Base-by-base conservation (phyloP, 2,329 filamentous ascomycete genomes). In the Fusarium coicis region DNA sequence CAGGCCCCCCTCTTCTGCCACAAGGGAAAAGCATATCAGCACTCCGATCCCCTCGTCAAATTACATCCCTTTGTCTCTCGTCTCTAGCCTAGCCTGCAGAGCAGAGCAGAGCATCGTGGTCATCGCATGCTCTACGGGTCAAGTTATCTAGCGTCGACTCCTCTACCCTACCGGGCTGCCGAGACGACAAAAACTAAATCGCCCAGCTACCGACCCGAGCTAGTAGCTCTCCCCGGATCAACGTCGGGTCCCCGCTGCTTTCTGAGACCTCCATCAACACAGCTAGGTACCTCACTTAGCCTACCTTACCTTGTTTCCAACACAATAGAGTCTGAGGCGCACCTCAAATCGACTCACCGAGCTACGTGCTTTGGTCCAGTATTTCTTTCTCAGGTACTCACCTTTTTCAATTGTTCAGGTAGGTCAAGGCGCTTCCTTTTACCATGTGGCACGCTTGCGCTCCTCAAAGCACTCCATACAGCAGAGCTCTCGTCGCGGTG, bases 161-260 rank as follows among this genome's bases (percentile, higher is more conserved):
- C 39, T 47, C 16, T 56, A 65, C 60, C 63, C 46, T 63, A 63
- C 63, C 59, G 57, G 70, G 74, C 74, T 69, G 58, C 65, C 58
- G 65, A 76, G 60, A 46, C 57, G 67, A 75, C 74, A 68, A 57
- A 49, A 54, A 68, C 68, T 70, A 66, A 44, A 71, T 73, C 66
- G 54, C 67, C 70, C 70, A 74, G 66, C 66, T 74, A 74, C 55
- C 65, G 56, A 60, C 42, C 43, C 49, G 52, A 64, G 66, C 72
- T 77, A 76, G 44, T 64, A 72, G 75, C 71, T 77, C 73, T 76
- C 75, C 75, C 75, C 75, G 71, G 73, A 74, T 74, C 75, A 76
- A 59, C 66, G 40, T 63, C 63, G 39, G 43, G 46, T 53, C 66
- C 59, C 66, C 66, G 66, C 66, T 43, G 42, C 54, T 54, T 56